Base-by-base conservation (phyloP, 371 early-diverging fungal genomes). In the Encephalitozoon intestinalis region DNA sequence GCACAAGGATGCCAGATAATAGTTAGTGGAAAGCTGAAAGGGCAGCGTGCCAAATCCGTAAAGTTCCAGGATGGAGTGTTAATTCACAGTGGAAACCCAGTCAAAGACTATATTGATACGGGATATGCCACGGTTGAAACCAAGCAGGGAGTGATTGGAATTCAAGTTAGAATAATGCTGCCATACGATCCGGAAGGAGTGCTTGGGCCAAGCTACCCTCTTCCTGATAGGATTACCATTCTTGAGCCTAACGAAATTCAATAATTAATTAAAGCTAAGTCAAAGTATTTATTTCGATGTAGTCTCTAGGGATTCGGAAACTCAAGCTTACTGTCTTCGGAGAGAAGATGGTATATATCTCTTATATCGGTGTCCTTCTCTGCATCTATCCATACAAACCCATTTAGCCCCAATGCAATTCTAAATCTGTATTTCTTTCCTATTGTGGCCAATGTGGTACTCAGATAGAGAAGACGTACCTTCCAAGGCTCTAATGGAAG, bases 161-260 rank as follows among this genome's bases (percentile, higher is more conserved):
- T 99, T 87, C 95, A 96, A 90, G 99, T 99, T 87, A 93, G 94
- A 90, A 97, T 99, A 85, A 99, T 97, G 96, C 89, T 93, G 79
- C 94, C 92, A 78, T 88, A 88, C 84, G 98, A 97, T 87, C 95
- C 95, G 66, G 89, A 89, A 76, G 97, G 97, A 84, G 92, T 91
- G 84, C 84, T 87, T 77, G 97, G 97, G 76, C 95, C 97, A 86
- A 92, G 91, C 90, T 91, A 88, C 84, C 89, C 93, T 78, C 90
- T 98, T 73, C 94, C 96, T 80, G 98, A 96, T 86, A 88, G 90
- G 78, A 93, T 96, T 83, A 95, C 90, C 86, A 94, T 97, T 87
- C 88, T 93, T 78, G 91, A 88, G 77, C 83, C 84, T 31, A 86
- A 74, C 53, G 75, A 72, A 6, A 63, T 26, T 37, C 50, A 72